Conservation (phyloP, 805 yeast genomes). For the Metschnikowia hibisci region DNA sequence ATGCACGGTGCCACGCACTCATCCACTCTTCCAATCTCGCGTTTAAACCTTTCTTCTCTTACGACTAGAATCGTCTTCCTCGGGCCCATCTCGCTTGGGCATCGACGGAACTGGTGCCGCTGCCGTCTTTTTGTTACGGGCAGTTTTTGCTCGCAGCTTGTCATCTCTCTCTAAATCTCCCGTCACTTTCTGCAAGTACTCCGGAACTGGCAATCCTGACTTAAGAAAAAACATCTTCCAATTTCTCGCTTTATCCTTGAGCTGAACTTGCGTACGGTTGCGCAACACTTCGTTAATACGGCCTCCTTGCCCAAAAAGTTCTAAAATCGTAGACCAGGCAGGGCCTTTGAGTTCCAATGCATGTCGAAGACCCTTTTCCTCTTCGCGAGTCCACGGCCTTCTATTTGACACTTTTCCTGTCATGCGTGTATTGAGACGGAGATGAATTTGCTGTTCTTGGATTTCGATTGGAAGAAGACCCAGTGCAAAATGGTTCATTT, state of each 20-base stretch:
- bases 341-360: conserved; percentile 87
- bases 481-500: conserved; percentile 27
- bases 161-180: conserved; percentile 70
- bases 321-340: conserved; percentile 88
- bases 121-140: conserved; percentile 33
- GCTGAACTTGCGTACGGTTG: conserved; percentile 84
- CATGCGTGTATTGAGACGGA: conserved; percentile 32
- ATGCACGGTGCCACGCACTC: not conserved
- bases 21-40: not conserved
- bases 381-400: conserved; percentile 83
- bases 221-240: conserved; percentile 87
- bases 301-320: conserved; percentile 93
- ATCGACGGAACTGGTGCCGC: conserved; percentile 38
- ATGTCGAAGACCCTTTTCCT: conserved; percentile 76
- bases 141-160: conserved; percentile 33
- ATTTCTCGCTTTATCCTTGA: conserved; percentile 94
- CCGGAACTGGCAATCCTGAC: conserved; percentile 72
- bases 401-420: conserved; percentile 35
- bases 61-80: not conserved
- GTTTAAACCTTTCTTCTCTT: conserved; percentile 1
- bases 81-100: conserved; percentile 6
- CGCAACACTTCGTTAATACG: conserved; percentile 75
- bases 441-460: conserved; percentile 40
- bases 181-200: conserved; percentile 75
- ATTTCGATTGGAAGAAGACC: conserved; percentile 42